A percentile compares a stretch with the other conserved stretches of the same genome.
Evolutionary conservation across 768 basidiomycete genomes (phyloP).

Genomic region (Pleurotus platypus): DNA sequence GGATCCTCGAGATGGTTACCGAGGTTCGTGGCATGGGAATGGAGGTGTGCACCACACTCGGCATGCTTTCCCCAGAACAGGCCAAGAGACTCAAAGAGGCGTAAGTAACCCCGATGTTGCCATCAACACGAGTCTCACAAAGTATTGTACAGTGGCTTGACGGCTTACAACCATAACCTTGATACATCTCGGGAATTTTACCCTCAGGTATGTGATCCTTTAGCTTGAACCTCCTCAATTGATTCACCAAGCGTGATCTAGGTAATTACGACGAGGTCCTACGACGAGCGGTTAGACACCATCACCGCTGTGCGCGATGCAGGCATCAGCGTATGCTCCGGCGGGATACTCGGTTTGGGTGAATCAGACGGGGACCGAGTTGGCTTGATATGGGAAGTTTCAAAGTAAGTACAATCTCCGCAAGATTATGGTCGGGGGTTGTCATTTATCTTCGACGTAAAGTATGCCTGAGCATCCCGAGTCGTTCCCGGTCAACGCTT

Average conservation of each 20-base stretch:
- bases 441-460: conserved; percentile 12
- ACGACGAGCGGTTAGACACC: conserved; percentile 89
- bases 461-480: conserved; percentile 98
- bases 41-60: conserved; percentile 99
- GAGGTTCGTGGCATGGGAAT: conserved; percentile 93
- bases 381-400: conserved; percentile 90
- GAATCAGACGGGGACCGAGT: conserved; percentile 89
- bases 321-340: conserved; percentile 96
- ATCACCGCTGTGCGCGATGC: conserved; percentile 89
- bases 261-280: conserved; percentile 95
- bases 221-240: not conserved
- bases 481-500: conserved; percentile 96
- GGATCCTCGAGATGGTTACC: conserved; percentile 88
- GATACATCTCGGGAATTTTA: conserved; percentile 98
- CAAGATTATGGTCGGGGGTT: conserved; percentile 3
- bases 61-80: conserved; percentile 94
- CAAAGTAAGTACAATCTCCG: conserved; percentile 57
- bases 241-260: conserved; percentile 24
- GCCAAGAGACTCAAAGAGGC: conserved; percentile 90
- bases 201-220: conserved; percentile 57
- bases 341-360: conserved; percentile 92
- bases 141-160: conserved; percentile 62
- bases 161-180: conserved; percentile 98
- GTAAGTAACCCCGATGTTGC: conserved; percentile 37
- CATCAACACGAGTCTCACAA: conserved; percentile 11